These are phyloP conservation scores for Plectosphaerella plurivora DNA, from an alignment of 2,329 filamentous ascomycete species.

Conservation along the genomic window DNA sequence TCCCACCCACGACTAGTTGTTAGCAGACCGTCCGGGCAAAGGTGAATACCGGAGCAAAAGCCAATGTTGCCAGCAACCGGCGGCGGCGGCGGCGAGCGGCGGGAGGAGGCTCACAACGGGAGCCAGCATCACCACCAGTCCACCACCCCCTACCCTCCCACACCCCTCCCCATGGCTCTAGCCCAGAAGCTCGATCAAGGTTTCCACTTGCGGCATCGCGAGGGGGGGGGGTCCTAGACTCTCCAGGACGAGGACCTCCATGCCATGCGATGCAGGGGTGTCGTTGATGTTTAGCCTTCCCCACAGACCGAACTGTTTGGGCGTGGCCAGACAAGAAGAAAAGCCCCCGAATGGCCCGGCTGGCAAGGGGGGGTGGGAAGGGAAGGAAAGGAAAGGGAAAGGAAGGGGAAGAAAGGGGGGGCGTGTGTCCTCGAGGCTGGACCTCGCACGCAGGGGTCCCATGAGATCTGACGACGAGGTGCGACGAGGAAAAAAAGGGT, in stretches of 20 bases:
- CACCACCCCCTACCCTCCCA: neutral
- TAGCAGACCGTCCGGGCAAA: neutral
- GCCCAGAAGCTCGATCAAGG: conserved; percentile 17
- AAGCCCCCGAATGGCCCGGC: conserved; percentile 16
- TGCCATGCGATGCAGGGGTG: conserved; percentile 23
- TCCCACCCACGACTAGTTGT: neutral
- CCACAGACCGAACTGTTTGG: conserved; percentile 23
- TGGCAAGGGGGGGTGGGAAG: conserved; percentile 4
- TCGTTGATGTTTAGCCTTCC: conserved; percentile 26
- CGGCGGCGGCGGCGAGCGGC: conserved; percentile 1
- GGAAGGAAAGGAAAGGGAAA: conserved; percentile 17
- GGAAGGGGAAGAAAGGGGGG: conserved; percentile 8
- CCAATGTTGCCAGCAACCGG: conserved; percentile 13
- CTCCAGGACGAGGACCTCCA: neutral
- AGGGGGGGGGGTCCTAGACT: conserved; percentile 12
- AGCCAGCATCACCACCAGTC: conserved; percentile 18
- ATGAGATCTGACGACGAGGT: conserved; percentile 13
- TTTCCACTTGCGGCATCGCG: conserved; percentile 24
- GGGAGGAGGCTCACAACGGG: conserved; percentile 17
- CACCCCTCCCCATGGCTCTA: neutral
- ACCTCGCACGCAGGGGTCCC: conserved; percentile 5
- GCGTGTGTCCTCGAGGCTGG: conserved; percentile 8
- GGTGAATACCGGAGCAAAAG: neutral
- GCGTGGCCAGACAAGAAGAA: conserved; percentile 17
- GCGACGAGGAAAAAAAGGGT: conserved; percentile 8